Evolutionary conservation across 2,329 filamentous ascomycete genomes (phyloP).

Genomic region (Botrytis fabae): DNA sequence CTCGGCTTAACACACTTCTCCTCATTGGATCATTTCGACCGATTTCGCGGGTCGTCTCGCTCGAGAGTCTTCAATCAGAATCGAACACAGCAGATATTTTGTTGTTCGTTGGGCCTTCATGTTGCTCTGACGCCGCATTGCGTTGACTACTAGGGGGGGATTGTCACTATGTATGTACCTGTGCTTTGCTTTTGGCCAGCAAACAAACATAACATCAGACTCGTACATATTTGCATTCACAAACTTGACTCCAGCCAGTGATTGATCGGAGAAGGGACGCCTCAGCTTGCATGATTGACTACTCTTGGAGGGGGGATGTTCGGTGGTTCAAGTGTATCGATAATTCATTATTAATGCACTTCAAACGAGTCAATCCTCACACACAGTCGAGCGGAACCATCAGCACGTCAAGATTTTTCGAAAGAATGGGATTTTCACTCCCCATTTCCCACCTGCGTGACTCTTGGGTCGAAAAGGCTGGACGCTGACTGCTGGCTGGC

Average conservation of each 20-base stretch:
- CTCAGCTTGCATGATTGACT: constrained; percentile 6
- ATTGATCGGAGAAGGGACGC: constrained; percentile 5
- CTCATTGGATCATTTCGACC: constrained; percentile 20
- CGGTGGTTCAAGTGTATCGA: constrained; percentile 9
- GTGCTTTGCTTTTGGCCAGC: constrained; percentile 23
- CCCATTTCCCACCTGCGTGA: background rate
- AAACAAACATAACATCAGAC: constrained; percentile 22
- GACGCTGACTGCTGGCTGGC: constrained; percentile 4
- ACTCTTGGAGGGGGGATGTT: background rate
- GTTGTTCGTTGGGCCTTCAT: constrained; percentile 26
- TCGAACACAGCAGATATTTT: constrained; percentile 24
- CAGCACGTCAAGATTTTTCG: background rate
- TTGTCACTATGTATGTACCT: constrained; percentile 19
- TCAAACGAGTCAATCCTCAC: constrained; percentile 14
- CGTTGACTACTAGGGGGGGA: constrained; percentile 18
- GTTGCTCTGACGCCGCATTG: constrained; percentile 25
- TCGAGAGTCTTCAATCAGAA: constrained; percentile 24
- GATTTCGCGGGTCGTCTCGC: constrained; percentile 20
- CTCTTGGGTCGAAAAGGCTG: background rate
- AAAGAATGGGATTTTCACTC: background rate
- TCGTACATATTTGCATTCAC: constrained; percentile 17
- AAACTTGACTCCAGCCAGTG: constrained; percentile 14
- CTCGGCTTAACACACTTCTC: constrained; percentile 1
- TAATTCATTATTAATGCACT: constrained; percentile 12
- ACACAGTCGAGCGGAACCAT: constrained; percentile 8